phyloP scores from a whole-genome alignment of 2,329 filamentous ascomycete genomes.

The Mollisiaceae sp. region DNA sequence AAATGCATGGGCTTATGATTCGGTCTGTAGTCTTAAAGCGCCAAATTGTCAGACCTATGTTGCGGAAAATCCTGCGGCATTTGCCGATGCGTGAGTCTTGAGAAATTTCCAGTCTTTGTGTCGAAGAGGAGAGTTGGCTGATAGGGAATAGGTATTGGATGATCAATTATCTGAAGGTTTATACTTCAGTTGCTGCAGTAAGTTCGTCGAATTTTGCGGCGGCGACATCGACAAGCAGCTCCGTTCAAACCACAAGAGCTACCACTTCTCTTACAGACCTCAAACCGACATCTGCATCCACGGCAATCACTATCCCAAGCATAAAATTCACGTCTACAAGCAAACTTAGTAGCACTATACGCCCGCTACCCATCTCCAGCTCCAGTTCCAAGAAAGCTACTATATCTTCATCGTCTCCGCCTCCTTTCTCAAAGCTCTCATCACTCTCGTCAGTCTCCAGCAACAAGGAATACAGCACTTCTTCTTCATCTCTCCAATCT shows the following conservation, averaged over 20 bases:
- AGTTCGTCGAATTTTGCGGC: background rate
- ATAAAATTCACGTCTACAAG: background rate
- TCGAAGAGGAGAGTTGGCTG: background rate
- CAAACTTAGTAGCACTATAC: background rate
- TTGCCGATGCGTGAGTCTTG: slow-evolving; percentile 58
- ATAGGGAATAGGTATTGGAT: slow-evolving; percentile 20
- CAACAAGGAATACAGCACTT: background rate
- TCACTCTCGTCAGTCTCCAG: background rate
- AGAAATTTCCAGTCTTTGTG: background rate
- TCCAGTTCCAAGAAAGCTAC: background rate
- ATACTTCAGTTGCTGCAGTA: background rate
- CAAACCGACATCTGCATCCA: background rate
- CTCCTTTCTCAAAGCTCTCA: background rate
- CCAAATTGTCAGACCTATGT: slow-evolving; percentile 75
- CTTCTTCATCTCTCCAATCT: background rate
- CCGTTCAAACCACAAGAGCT: background rate
- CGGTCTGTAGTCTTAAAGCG: slow-evolving; percentile 60
- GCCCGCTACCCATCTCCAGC: background rate
- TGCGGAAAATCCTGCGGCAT: slow-evolving; percentile 69
- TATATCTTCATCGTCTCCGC: no score
- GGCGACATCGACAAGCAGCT: slow-evolving; percentile 2
- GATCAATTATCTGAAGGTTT: slow-evolving; percentile 23
- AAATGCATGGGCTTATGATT: slow-evolving; percentile 14
- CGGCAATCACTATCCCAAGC: background rate
- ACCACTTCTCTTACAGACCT: background rate